Conservation (phyloP, 1,139 yeast genomes). For the Suhomyces anneliseae region DNA sequence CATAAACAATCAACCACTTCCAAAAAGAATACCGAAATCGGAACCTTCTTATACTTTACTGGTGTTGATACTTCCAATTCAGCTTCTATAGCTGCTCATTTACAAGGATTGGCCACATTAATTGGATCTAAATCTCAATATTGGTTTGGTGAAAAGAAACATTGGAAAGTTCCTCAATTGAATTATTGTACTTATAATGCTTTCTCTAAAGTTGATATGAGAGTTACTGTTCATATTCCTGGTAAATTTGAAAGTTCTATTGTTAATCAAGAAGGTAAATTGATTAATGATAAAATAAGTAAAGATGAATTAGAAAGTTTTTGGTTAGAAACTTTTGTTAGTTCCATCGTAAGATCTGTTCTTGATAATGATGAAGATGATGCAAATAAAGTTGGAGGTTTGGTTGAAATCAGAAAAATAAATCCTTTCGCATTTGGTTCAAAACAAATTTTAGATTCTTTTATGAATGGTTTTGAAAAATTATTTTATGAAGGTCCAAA, state of each 20-base stretch:
- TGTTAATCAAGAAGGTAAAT: slow-evolving; percentile 48
- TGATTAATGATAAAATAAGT: slow-evolving; percentile 38
- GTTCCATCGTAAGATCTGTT: slow-evolving; percentile 66
- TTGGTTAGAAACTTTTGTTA: slow-evolving; percentile 71
- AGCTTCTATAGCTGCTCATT: slow-evolving; percentile 68
- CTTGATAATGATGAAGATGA: slow-evolving; percentile 71
- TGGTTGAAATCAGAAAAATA: slow-evolving; percentile 48
- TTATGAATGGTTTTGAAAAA: slow-evolving; percentile 59
- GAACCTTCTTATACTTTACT: slow-evolving; percentile 56
- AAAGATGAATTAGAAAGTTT: slow-evolving; percentile 37
- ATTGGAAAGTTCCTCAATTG: slow-evolving; percentile 76
- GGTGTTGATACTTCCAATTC: slow-evolving; percentile 59
- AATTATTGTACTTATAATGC: slow-evolving; percentile 48
- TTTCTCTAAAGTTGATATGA: slow-evolving; percentile 39
- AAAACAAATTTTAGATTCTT: slow-evolving; percentile 49
- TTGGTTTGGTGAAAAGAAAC: slow-evolving; percentile 66
- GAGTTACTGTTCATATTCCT: slow-evolving; percentile 37
- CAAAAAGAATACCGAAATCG: slow-evolving; percentile 41
- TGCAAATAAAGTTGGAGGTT: slow-evolving; percentile 48
- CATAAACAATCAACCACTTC: slow-evolving; percentile 48
- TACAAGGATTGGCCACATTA: slow-evolving; percentile 73
- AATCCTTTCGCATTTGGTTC: slow-evolving; percentile 54
- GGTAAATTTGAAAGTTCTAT: slow-evolving; percentile 54
- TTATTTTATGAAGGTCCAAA: slow-evolving; percentile 67
- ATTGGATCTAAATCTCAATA: slow-evolving; percentile 55